Conservation (phyloP, 2,329 filamentous ascomycete species). For the Lecanicillium sp. region DNA sequence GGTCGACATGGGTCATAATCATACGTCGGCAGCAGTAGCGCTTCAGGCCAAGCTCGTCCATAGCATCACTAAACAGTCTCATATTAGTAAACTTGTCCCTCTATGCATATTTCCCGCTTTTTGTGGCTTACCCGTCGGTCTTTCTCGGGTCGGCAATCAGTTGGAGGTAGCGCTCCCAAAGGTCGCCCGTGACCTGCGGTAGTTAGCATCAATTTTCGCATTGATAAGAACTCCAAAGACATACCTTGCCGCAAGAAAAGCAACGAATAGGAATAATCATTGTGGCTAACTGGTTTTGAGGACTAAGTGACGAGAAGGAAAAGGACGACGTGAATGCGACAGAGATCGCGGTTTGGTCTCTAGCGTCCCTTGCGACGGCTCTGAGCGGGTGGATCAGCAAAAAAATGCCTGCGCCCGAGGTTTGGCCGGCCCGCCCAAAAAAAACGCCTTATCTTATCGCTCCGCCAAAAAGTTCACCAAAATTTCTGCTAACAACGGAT, state of each 20-base stretch:
- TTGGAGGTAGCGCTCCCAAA: constrained; percentile 93
- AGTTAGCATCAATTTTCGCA: constrained; percentile 21
- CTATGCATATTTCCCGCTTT: background rate
- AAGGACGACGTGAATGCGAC: background rate
- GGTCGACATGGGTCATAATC: constrained; percentile 98
- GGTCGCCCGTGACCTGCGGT: constrained; percentile 81
- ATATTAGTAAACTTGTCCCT: too few relatives aligned
- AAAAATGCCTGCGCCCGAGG: constrained; percentile 13
- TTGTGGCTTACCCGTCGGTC: constrained; percentile 58
- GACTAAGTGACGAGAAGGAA: background rate
- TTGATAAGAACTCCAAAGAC: constrained; percentile 12
- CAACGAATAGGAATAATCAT: constrained; percentile 99
- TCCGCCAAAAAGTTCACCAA: constrained; percentile 31
- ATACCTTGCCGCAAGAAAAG: constrained; percentile 98
- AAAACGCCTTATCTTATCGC: constrained; percentile 31
- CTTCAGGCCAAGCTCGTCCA: constrained; percentile 89
- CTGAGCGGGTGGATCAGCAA: too few relatives aligned
- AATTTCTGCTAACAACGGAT: constrained; percentile 22
- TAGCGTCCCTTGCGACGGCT: too few relatives aligned
- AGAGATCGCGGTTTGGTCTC: constrained; percentile 3
- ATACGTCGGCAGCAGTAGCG: constrained; percentile 98
- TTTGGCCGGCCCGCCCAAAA: constrained; percentile 19
- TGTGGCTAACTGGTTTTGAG: constrained; percentile 33
- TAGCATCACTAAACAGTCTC: constrained; percentile 65
- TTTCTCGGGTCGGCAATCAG: constrained; percentile 69